Conservation (phyloP, 2,329 filamentous ascomycete species). For the Verticillium nonalfalfae region DNA sequence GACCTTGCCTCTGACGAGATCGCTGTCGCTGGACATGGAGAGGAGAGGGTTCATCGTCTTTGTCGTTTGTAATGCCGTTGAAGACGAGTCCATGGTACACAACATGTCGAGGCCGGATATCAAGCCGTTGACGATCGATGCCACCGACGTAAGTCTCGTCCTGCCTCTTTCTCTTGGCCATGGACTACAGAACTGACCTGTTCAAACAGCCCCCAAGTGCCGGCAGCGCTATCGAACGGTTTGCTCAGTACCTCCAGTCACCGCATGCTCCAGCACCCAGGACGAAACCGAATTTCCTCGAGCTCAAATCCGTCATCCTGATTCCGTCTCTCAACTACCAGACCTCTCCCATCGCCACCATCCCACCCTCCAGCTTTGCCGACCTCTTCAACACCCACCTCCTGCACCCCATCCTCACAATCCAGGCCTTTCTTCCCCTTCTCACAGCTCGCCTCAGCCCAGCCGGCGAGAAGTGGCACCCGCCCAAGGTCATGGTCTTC, state of each 20-base stretch:
- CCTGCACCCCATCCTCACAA: conserved; percentile 79
- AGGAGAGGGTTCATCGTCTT: conserved; percentile 90
- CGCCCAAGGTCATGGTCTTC: conserved; percentile 67
- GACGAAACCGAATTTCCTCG: conserved; percentile 68
- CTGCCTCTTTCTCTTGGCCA: neutral
- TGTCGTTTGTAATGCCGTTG: conserved; percentile 75
- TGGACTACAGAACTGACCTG: neutral
- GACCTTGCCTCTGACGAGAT: conserved; percentile 74
- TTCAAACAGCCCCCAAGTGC: conserved; percentile 55
- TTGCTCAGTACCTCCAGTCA: conserved; percentile 63
- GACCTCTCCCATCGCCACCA: conserved; percentile 76
- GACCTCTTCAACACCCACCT: conserved; percentile 91
- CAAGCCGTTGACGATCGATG: conserved; percentile 73
- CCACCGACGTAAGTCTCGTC: conserved; percentile 60
- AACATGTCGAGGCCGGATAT: conserved; percentile 76
- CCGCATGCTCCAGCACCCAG: conserved; percentile 72
- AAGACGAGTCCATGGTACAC: conserved; percentile 77
- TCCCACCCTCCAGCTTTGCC: conserved; percentile 77
- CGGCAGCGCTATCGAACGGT: conserved; percentile 63
- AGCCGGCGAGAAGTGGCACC: conserved; percentile 41
- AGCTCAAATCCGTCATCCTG: conserved; percentile 73
- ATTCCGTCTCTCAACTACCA: conserved; percentile 78
- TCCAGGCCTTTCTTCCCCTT: conserved; percentile 83
- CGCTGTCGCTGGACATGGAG: conserved; percentile 80
- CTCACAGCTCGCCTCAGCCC: conserved; percentile 56